Percentiles rank a stretch among this genome's conserved stretches.
Evolutionary conservation across 176 grass and related monocot species (phyloP).

Genomic region (Phoenix roebelenii): DNA sequence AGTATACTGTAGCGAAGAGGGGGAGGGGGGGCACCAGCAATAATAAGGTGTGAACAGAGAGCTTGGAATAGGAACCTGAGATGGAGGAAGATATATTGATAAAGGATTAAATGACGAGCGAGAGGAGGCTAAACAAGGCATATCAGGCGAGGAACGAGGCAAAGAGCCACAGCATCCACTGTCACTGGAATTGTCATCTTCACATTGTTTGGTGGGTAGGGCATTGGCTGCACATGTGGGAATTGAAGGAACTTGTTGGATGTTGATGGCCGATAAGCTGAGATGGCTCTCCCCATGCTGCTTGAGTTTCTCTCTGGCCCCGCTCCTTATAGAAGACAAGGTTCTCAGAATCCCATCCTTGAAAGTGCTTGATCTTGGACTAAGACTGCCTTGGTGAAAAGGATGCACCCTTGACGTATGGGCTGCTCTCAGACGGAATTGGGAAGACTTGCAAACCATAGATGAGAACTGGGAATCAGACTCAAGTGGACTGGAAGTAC

Average conservation of each 20-base stretch:
- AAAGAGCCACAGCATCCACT: constrained; percentile 20
- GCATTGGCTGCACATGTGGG: constrained; percentile 5
- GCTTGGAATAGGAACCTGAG: constrained; percentile 24
- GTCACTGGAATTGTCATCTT: constrained; percentile 25
- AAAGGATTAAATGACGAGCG: constrained; percentile 50
- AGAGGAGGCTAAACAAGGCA: constrained; percentile 26
- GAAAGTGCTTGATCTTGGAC: constrained; percentile 61
- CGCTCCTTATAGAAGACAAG: constrained; percentile 30
- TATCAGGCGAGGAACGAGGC: constrained; percentile 32
- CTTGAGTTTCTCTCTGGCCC: constrained; percentile 49
- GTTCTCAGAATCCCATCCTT: constrained; percentile 55
- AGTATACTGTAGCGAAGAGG: constrained; percentile 49
- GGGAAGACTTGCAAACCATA: constrained; percentile 29
- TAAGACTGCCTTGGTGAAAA: constrained; percentile 44
- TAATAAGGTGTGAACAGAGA: constrained; percentile 77
- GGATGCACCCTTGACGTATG: constrained; percentile 27
- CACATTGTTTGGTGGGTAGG: constrained; percentile 7
- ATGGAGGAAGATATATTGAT: constrained; percentile 22
- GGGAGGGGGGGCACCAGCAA: constrained; percentile 81
- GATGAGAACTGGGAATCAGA: constrained; percentile 33
- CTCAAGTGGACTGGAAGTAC: constrained; percentile 18
- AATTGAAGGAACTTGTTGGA: constrained; percentile 17
- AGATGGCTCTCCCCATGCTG: constrained; percentile 23
- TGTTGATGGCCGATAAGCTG: constrained; percentile 8
- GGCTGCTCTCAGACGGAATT: constrained; percentile 17